Conservation (phyloP, 495 filamentous ascomycete species). For the Neurospora sp. region DNA sequence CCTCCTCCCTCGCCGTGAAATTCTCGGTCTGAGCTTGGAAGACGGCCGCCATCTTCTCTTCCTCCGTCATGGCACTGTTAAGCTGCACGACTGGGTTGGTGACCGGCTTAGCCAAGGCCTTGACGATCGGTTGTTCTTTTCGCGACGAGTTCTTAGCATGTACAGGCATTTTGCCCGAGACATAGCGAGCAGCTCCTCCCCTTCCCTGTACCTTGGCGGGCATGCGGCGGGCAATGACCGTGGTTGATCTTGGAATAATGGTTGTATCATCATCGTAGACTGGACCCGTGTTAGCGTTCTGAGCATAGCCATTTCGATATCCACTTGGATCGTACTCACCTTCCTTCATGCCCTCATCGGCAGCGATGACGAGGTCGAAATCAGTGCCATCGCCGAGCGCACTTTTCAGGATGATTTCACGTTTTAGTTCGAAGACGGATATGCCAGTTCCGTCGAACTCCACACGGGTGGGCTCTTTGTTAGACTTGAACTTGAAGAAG, state of each 20-base stretch:
- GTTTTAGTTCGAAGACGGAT: slow-evolving; percentile 95
- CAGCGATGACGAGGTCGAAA: slow-evolving; percentile 89
- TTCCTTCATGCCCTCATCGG: slow-evolving; percentile 75
- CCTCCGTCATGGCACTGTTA: slow-evolving; percentile 70
- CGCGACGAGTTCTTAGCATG: slow-evolving; percentile 74
- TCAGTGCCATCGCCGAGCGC: slow-evolving; percentile 91
- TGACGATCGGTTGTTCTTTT: slow-evolving; percentile 41
- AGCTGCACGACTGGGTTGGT: slow-evolving; percentile 50
- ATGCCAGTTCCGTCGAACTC: slow-evolving; percentile 98
- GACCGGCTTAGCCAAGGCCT: slow-evolving; percentile 45
- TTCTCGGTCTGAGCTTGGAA: slow-evolving; percentile 75
- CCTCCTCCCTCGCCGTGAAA: slow-evolving; percentile 80
- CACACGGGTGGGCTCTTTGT: slow-evolving; percentile 87
- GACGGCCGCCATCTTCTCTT: slow-evolving; percentile 83
- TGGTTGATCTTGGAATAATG: slow-evolving; percentile 87
- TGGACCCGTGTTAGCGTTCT: slow-evolving; percentile 21
- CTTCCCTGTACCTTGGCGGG: slow-evolving; percentile 71
- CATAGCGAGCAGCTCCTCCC: slow-evolving; percentile 88
- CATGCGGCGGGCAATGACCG: slow-evolving; percentile 80
- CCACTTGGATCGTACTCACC: slow-evolving; percentile 45
- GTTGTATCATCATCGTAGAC: slow-evolving; percentile 96
- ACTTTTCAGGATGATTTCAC: slow-evolving; percentile 91
- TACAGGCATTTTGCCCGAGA: slow-evolving; percentile 91
- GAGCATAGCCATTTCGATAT: neutral
- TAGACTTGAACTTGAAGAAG: slow-evolving; percentile 99